Evolutionary conservation across 2,329 filamentous ascomycete genomes (phyloP), one percentile per base, ranked within the genome.

Genomic region (Setomelanomma holmii): DNA sequence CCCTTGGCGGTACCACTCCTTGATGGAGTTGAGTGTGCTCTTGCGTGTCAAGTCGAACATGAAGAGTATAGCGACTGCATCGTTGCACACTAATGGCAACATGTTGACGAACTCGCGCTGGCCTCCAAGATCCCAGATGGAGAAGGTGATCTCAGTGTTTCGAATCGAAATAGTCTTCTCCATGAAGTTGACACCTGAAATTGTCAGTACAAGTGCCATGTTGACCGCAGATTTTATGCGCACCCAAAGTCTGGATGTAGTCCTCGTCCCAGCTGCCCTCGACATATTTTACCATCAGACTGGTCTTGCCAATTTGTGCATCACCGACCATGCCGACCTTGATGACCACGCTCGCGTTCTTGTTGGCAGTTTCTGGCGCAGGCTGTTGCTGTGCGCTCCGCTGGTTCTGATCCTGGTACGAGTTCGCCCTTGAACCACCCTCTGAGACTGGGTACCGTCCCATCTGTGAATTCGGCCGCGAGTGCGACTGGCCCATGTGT

Each of bases 31-130:
- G 64, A 99, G 82, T 0, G 95, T 99, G 78, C 93, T 97, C 83
- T 99, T 99, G 64, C 95, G 86, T 23, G 95, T 99, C 63, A 99
- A 81, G 75, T 99, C 95, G 75, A 99, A 99, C 95, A 99, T 99
- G 85, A 99, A 99, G 36, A 99, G 84, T 62, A 99, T 98, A 44
- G 95, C 95, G 24, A 99, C 95, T 7, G 95, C 95, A 70, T 99
- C 95, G 75, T 99, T 99, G 82, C 95, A 99, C 55, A 99, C 95
- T n/a, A 99, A 84, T 19, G 95, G 95, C 56, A 99, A 82, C 95
- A 99, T 99, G 81, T 99, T 99, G 78, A 99, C 95, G 71, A 99
- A 99, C 78, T 99, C 95, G 71, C 95, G 89, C 80, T 99, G 95
- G 61, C 95, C 95, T 66, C 95, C 95, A 49, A 99, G 79, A 81